These are phyloP conservation scores for Pholiota conissans DNA, from an alignment of 768 basidiomycete genomes.

Conservation along the genomic window DNA sequence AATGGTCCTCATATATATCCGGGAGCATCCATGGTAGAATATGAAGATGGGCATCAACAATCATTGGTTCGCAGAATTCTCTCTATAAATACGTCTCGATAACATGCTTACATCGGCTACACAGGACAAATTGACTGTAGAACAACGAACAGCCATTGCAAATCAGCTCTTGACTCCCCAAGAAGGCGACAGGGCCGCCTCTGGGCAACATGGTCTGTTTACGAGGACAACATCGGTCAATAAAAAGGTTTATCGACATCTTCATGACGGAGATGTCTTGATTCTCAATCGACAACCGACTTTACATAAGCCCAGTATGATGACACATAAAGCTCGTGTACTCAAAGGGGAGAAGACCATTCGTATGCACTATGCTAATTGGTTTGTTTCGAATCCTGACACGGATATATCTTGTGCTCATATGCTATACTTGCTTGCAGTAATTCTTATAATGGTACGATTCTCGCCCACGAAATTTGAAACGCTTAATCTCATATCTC, in stretches of 20 bases:
- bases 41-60: slow-evolving; percentile 89
- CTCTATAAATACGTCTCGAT: background rate
- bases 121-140: slow-evolving; percentile 82
- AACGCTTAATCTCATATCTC: slow-evolving; percentile 16
- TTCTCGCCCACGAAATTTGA: background rate
- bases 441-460: slow-evolving; percentile 94
- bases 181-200: slow-evolving; percentile 59
- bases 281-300: slow-evolving; percentile 98
- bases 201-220: slow-evolving; percentile 55
- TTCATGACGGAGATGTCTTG: slow-evolving; percentile 92
- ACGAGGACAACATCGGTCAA: slow-evolving; percentile 82
- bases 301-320: slow-evolving; percentile 99
- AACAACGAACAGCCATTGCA: slow-evolving; percentile 93
- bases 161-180: slow-evolving; percentile 93
- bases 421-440: slow-evolving; percentile 40
- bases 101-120: background rate
- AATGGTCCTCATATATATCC: slow-evolving; percentile 88
- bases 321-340: slow-evolving; percentile 93
- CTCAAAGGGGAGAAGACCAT: slow-evolving; percentile 97
- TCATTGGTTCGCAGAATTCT: slow-evolving; percentile 58
- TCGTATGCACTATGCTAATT: slow-evolving; percentile 99
- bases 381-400: slow-evolving; percentile 49
- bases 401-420: background rate
- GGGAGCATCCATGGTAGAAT: slow-evolving; percentile 92
- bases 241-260: slow-evolving; percentile 97